Conservation (phyloP, 768 basidiomycete species). For the Clavaria fumosa region DNA sequence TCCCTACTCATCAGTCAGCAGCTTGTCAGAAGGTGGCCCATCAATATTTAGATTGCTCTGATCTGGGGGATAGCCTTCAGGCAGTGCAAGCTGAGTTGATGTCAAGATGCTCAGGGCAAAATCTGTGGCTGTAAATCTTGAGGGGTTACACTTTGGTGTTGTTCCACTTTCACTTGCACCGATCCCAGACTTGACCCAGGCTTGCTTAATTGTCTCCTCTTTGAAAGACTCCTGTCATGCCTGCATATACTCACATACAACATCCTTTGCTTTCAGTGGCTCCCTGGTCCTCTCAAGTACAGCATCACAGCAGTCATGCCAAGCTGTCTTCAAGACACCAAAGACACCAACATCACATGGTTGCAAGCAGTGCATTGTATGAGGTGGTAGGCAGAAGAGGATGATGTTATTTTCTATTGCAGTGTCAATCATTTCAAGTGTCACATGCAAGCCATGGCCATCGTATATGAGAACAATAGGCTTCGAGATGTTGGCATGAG, state of each 20-base stretch:
- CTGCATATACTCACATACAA: constrained; percentile 5
- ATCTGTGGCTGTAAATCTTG: too few species aligned
- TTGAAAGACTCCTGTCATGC: constrained; percentile 11
- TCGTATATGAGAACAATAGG: constrained; percentile 24
- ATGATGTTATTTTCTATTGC: constrained; percentile 15
- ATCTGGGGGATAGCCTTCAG: too few species aligned
- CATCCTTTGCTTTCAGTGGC: constrained; percentile 2
- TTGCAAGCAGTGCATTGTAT: constrained; percentile 24
- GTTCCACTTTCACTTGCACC: too few species aligned
- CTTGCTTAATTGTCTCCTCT: constrained; percentile 10
- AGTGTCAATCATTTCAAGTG: constrained; percentile 15
- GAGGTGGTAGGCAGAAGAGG: constrained; percentile 23
- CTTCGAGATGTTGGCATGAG: constrained; percentile 12
- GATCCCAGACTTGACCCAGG: constrained; percentile 14
- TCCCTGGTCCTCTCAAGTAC: constrained; percentile 14
- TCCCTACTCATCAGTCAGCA: too few species aligned
- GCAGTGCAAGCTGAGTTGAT: too few species aligned
- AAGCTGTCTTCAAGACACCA: constrained; percentile 17
- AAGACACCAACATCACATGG: constrained; percentile 25
- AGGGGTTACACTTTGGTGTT: too few species aligned
- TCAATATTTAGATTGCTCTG: too few species aligned
- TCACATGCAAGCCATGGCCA: constrained; percentile 22
- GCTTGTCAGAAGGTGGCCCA: too few species aligned
- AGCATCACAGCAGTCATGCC: constrained; percentile 13
- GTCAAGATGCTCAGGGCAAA: too few species aligned